Conservation (phyloP, 768 basidiomycete genomes). For the Lanmaoa pseudosensibilis region DNA sequence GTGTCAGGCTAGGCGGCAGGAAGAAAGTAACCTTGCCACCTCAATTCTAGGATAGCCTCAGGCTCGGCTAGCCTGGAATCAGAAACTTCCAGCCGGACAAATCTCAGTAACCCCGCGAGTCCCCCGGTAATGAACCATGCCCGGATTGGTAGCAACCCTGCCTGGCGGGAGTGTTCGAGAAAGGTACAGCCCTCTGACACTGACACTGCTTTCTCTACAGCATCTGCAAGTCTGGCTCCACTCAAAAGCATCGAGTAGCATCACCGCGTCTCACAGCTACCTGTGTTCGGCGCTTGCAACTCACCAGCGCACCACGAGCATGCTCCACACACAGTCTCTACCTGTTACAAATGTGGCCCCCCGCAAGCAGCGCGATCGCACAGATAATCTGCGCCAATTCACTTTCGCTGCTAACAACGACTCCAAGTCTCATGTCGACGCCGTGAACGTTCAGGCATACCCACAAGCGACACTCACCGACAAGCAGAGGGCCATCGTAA, state of each 20-base stretch:
- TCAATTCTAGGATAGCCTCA: not conserved
- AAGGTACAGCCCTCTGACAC: slow-evolving; percentile 2
- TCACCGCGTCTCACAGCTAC: slow-evolving; percentile 1
- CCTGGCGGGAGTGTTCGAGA: not conserved
- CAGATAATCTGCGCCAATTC: slow-evolving; percentile 14
- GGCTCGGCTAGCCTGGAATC: not conserved
- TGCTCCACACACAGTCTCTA: slow-evolving; percentile 4
- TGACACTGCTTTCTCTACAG: slow-evolving; percentile 17
- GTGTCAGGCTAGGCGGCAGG: not conserved
- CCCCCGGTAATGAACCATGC: not conserved
- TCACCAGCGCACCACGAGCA: slow-evolving; percentile 1
- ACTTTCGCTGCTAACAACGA: not conserved
- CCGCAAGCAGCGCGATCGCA: slow-evolving; percentile 29
- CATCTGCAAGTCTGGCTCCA: not conserved
- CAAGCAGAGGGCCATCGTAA: slow-evolving; percentile 28
- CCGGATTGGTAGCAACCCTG: not conserved
- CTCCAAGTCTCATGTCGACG: not conserved
- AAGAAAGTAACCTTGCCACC: not conserved
- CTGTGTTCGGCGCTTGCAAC: not conserved
- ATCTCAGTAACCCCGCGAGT: not conserved
- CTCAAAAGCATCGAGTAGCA: slow-evolving; percentile 7
- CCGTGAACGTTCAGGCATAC: slow-evolving; percentile 25
- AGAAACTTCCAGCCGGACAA: not conserved
- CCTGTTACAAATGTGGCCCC: slow-evolving; percentile 11
- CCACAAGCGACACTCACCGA: slow-evolving; percentile 29